Conservation (phyloP, 2,329 filamentous ascomycete species). For the Helminthosporium solani region DNA sequence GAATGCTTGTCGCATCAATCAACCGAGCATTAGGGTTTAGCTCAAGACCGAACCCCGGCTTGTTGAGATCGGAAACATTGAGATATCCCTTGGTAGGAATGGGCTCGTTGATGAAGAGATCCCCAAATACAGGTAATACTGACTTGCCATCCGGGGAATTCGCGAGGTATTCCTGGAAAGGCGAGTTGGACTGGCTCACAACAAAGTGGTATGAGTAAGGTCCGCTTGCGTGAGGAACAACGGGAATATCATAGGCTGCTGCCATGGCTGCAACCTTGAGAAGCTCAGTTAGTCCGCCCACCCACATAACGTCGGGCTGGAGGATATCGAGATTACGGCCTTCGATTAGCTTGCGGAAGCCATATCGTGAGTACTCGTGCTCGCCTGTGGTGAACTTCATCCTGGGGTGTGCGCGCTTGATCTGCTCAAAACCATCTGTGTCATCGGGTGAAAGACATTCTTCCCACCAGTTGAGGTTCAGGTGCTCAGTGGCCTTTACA, state of each 20-base stretch:
- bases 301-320: conserved; percentile 97
- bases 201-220: conserved; percentile 97
- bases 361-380: conserved; percentile 92
- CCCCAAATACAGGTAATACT: conserved; percentile 87
- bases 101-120: conserved; percentile 86
- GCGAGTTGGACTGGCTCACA: conserved; percentile 86
- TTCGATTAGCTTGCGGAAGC: conserved; percentile 92
- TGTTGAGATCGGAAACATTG: conserved; percentile 76
- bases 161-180: conserved; percentile 94
- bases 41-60: conserved; percentile 86
- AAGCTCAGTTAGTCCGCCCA: conserved; percentile 88
- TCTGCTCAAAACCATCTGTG: conserved; percentile 82
- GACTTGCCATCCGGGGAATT: conserved; percentile 90
- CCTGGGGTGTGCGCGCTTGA: conserved; percentile 87
- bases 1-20: conserved; percentile 71
- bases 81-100: conserved; percentile 82
- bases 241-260: conserved; percentile 88
- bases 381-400: conserved; percentile 95
- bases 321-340: conserved; percentile 90
- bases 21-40: conserved; percentile 79
- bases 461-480: conserved; percentile 97
- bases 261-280: conserved; percentile 87
- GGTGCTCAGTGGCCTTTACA: conserved; percentile 76
- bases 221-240: conserved; percentile 91
- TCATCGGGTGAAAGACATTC: conserved; percentile 91